These are phyloP conservation scores for Beauveria sp. DNA, from an alignment of 2,329 filamentous ascomycete species.

Conservation along the genomic window DNA sequence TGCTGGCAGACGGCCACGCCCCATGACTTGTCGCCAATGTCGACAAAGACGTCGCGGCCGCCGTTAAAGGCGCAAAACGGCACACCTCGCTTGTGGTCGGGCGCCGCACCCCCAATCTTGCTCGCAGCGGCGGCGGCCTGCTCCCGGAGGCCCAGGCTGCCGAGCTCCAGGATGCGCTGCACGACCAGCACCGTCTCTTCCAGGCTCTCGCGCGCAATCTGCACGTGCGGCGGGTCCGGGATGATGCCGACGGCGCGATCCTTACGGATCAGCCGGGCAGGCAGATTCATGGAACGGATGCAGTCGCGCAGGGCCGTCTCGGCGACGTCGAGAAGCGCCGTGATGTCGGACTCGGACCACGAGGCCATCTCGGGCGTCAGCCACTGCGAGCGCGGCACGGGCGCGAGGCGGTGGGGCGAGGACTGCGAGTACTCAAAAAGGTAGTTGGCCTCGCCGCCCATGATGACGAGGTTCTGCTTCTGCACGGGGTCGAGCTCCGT, in stretches of 20 bases:
- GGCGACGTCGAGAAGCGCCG: slow-evolving; percentile 76
- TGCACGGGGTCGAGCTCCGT: slow-evolving; percentile 53
- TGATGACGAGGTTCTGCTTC: slow-evolving; percentile 76
- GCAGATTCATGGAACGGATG: slow-evolving; percentile 68
- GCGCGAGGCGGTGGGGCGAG: slow-evolving; percentile 58
- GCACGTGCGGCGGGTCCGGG: slow-evolving; percentile 52
- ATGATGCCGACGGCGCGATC: slow-evolving; percentile 78
- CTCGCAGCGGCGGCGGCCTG: slow-evolving; percentile 19
- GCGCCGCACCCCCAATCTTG: background rate
- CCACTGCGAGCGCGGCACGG: slow-evolving; percentile 62
- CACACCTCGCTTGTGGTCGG: slow-evolving; percentile 31
- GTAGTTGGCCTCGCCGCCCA: slow-evolving; percentile 95
- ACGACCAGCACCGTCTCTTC: slow-evolving; percentile 95
- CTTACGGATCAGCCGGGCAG: slow-evolving; percentile 77
- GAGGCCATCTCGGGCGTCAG: slow-evolving; percentile 68
- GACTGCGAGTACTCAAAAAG: slow-evolving; percentile 70
- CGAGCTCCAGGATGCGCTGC: slow-evolving; percentile 84
- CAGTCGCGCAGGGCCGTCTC: slow-evolving; percentile 79
- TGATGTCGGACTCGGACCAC: slow-evolving; percentile 73
- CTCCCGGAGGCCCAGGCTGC: slow-evolving; percentile 41
- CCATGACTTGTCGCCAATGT: slow-evolving; percentile 97
- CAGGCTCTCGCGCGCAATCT: slow-evolving; percentile 78
- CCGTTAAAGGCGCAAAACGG: slow-evolving; percentile 99
- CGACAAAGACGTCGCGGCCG: slow-evolving; percentile 94
- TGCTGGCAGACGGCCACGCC: slow-evolving; percentile 88